A percentile compares a stretch with the other conserved stretches of the same genome.
phyloP scores from a whole-genome alignment of 345 rosid genomes.

The Bruguiera sexangula region DNA sequence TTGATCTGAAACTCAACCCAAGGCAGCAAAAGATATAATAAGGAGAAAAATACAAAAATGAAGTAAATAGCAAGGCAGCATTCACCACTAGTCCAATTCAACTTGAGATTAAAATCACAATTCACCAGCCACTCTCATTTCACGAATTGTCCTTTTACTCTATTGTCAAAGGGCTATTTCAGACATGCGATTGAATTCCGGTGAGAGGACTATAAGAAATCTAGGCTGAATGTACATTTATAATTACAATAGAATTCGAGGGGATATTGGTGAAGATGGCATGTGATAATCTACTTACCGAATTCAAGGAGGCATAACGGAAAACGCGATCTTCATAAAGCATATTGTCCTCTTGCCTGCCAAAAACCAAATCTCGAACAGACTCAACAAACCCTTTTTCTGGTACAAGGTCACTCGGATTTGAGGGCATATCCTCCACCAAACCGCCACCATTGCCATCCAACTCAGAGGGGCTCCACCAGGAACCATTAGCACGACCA shows the following conservation, averaged over 20 bases:
- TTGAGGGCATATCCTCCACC: conserved; percentile 21
- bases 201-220: too few relatives aligned
- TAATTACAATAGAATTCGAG: too few relatives aligned
- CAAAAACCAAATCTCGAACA: conserved; percentile 69
- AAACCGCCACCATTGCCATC: conserved; percentile 31
- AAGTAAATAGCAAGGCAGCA: too few relatives aligned
- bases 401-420: conserved; percentile 38
- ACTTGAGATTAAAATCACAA: too few relatives aligned
- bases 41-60: too few relatives aligned
- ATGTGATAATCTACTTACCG: conserved; percentile 42
- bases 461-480: conserved; percentile 47
- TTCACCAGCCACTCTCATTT: too few relatives aligned
- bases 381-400: conserved; percentile 63
- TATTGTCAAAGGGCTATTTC: too few relatives aligned
- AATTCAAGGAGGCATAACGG: conserved; percentile 72
- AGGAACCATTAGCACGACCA: conserved; percentile 21
- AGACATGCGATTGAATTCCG: too few relatives aligned
- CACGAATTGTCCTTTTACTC: too few relatives aligned
- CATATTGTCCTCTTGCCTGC: conserved; percentile 72
- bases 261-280: too few relatives aligned
- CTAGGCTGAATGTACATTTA: too few relatives aligned
- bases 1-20: background rate
- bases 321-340: conserved; percentile 92
- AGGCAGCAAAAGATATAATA: background rate
- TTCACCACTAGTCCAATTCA: too few relatives aligned